Evolutionary conservation across 2,329 filamentous ascomycete species (phyloP).

Genomic region (Daldinia sp.): DNA sequence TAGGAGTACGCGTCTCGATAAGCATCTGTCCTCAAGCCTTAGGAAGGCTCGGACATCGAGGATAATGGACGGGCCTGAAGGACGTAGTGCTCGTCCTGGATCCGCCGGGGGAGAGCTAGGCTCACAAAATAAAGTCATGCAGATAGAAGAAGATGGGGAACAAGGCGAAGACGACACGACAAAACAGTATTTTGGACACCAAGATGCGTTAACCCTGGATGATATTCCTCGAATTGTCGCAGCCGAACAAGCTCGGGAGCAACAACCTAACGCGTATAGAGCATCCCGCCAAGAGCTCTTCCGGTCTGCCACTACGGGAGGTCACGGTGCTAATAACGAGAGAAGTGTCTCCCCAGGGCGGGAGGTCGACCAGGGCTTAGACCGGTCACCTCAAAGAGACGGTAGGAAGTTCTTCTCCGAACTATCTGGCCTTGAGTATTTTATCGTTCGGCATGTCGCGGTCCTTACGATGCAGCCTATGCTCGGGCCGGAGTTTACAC

Average conservation of each 20-base stretch:
- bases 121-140: conserved; percentile 65
- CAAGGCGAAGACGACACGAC: conserved; percentile 72
- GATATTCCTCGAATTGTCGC: conserved; percentile 97
- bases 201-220: conserved; percentile 91
- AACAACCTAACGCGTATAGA: conserved; percentile 81
- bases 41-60: conserved; percentile 89
- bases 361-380: conserved; percentile 61
- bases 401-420: conserved; percentile 93
- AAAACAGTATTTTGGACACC: conserved; percentile 86
- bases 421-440: conserved; percentile 92
- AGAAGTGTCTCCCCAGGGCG: conserved; percentile 65
- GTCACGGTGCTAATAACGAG: conserved; percentile 72
- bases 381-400: conserved; percentile 62
- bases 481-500: conserved; percentile 87
- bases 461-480: conserved; percentile 95
- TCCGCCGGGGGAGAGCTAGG: conserved; percentile 70
- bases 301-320: conserved; percentile 63
- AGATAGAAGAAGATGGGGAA: conserved; percentile 83
- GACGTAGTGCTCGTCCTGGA: conserved; percentile 71
- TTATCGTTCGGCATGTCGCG: conserved; percentile 94
- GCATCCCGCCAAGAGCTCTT: conserved; percentile 76
- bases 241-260: conserved; percentile 92
- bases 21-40: conserved; percentile 91
- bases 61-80: conserved; percentile 88
- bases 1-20: conserved; percentile 91